A percentile compares a stretch with the other conserved stretches of the same genome.
Conservation (phyloP, 306 rosid genomes). For the Trichosanthes cucumerina region DNA sequence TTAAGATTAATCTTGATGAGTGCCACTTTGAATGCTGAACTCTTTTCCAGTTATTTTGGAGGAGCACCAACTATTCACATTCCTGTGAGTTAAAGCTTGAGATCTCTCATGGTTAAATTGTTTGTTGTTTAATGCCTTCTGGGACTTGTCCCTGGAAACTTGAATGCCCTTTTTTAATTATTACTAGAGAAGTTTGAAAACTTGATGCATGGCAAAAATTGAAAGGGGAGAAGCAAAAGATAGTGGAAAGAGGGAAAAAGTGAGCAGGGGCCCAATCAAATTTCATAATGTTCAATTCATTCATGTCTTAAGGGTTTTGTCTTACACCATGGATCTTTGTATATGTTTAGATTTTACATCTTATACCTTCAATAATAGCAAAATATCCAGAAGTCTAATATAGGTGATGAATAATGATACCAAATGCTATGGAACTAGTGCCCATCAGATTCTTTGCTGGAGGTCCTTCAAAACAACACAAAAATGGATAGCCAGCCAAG, state of each 20-base stretch:
- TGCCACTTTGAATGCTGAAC: slow-evolving; percentile 57
- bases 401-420: not conserved
- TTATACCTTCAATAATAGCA: not conserved
- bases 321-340: not conserved
- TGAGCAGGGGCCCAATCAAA: not conserved
- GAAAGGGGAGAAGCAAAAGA: not conserved
- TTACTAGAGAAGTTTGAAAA: not conserved
- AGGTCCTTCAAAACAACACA: not conserved
- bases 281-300: not conserved
- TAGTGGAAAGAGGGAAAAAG: not conserved
- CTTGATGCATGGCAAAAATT: not conserved
- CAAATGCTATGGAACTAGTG: not conserved
- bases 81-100: slow-evolving; percentile 26
- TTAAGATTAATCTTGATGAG: slow-evolving; percentile 45
- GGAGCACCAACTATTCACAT: slow-evolving; percentile 52
- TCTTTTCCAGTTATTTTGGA: slow-evolving; percentile 41
- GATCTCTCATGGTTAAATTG: slow-evolving; percentile 1
- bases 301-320: not conserved
- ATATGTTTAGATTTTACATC: not conserved
- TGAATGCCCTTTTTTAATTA: not conserved
- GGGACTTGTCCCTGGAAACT: not conserved
- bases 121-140: not conserved
- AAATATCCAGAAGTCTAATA: not conserved
- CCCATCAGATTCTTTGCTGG: not conserved
- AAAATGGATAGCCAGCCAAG: not conserved